Conservation (phyloP, 78 protist species). For the Protostelium mycophagum region DNA sequence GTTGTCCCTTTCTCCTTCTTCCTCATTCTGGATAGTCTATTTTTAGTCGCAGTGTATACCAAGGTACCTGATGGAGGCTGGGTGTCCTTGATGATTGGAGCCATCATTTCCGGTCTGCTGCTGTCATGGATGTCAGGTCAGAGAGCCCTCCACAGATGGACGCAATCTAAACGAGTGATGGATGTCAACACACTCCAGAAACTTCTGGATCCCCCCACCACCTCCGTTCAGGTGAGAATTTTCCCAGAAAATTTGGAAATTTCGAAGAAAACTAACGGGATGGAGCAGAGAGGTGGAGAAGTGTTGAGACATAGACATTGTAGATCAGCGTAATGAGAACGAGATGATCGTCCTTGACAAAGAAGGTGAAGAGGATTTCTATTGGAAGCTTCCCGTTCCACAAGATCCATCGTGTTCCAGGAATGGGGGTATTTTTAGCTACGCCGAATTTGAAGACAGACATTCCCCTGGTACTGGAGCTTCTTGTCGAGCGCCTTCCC, state of each 20-base stretch:
- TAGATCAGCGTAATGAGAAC: not conserved
- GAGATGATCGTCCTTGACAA: not conserved
- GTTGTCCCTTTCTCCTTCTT: not conserved
- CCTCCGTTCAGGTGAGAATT: not conserved
- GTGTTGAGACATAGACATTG: not conserved
- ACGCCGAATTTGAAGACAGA: not conserved
- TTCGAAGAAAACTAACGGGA: not conserved
- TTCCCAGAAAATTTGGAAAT: not conserved
- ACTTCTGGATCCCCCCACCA: not conserved
- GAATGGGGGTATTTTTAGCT: not conserved
- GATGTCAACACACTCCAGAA: not conserved
- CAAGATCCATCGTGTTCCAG: not conserved
- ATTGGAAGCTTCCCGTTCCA: not conserved
- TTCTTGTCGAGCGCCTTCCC: not conserved
- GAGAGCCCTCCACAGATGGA: not conserved
- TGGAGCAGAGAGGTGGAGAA: too few species aligned
- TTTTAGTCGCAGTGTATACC: not conserved
- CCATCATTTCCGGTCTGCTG: not conserved
- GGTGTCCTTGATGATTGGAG: not conserved
- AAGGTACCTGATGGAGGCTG: not conserved
- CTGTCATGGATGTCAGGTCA: not conserved
- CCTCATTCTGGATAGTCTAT: not conserved
- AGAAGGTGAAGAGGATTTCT: not conserved
- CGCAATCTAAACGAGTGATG: not conserved
- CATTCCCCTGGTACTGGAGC: not conserved